Evolutionary conservation across 495 filamentous ascomycete genomes (phyloP), one percentile per base, ranked within the genome.

Genomic region (Cercophora scortea): DNA sequence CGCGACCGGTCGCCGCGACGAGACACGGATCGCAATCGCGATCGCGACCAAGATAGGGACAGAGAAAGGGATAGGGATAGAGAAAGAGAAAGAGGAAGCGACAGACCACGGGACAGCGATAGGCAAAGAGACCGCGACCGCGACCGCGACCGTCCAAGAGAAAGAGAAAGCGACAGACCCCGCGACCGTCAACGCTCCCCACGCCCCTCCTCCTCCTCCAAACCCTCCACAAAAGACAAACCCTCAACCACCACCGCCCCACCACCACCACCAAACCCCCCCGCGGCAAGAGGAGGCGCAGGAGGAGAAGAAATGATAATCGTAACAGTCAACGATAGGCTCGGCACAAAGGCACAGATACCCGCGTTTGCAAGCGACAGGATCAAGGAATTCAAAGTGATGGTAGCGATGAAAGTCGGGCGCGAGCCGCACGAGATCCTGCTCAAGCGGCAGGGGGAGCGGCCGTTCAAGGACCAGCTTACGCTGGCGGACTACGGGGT

Each of bases 401-500:
- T 89, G 74, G 89, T 96, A 17, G 90, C 90, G 4, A 87, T 87
- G 49, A 77, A 82, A 38, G 90, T 96, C 54, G 90, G 90, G 3
- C 82, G 90, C 32, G 83, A 90, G 59, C 86, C 89, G 43, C 87
- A 93, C 61, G 89, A 95, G 71, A 95, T 96, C 52, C 72, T 95
- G 63, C 68, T 96, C 51, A 95, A 94, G 77, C 75, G 90, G 58
- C 90, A 96, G 70, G 88, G 90, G 8, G 88, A 95, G 72, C 66
- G 90, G 54, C 90, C 90, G 16, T 95, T 96, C 64, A 94, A 94
- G 74, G 90, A 95, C 62, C 76, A 83, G 48, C 76, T 96, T 47
- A 91, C 83, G 42, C 68, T 95, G 57, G 87, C 83, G 60, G 90
- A 95, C 73, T 96, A 95, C 74, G 88, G 88, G 39, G 80, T 96